Percentiles rank a stretch among this genome's conserved stretches.
Conservation (phyloP, 352 stramenopile species). For the Blastocystis sp. region DNA sequence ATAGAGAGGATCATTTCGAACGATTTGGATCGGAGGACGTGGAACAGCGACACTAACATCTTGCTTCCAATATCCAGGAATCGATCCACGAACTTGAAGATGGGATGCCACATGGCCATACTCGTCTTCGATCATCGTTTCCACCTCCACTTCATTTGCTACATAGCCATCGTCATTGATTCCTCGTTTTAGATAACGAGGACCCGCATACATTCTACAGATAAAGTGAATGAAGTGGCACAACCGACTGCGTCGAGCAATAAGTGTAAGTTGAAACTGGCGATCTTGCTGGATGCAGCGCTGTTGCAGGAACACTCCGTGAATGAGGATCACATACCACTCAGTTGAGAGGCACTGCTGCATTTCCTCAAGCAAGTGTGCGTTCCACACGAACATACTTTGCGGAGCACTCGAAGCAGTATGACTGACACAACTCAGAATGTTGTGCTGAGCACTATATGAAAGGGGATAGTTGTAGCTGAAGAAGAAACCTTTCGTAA, state of each 20-base stretch:
- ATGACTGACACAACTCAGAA: neutral
- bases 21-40: conserved; percentile 92
- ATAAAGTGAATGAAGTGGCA: neutral
- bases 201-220: conserved; percentile 94
- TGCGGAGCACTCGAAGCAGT: conserved; percentile 64
- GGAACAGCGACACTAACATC: conserved; percentile 91
- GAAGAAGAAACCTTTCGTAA: conserved; percentile 99
- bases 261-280: conserved; percentile 85
- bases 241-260: conserved; percentile 76
- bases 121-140: conserved; percentile 83
- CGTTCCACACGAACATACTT: conserved; percentile 93
- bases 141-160: conserved; percentile 98
- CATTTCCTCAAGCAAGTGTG: conserved; percentile 85
- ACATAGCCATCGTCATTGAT: conserved; percentile 94
- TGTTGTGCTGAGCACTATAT: neutral
- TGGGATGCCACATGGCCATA: conserved; percentile 86
- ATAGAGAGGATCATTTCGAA: conserved; percentile 91
- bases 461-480: conserved; percentile 77
- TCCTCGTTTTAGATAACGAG: conserved; percentile 91
- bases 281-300: conserved; percentile 89
- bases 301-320: conserved; percentile 90
- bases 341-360: conserved; percentile 76
- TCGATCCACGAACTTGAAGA: conserved; percentile 93
- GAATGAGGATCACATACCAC: conserved; percentile 82
- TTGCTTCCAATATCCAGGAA: conserved; percentile 99